Evolutionary conservation across 2,329 filamentous ascomycete genomes (phyloP), one percentile per base, ranked within the genome.

Genomic region (Aspergillus jensenii): DNA sequence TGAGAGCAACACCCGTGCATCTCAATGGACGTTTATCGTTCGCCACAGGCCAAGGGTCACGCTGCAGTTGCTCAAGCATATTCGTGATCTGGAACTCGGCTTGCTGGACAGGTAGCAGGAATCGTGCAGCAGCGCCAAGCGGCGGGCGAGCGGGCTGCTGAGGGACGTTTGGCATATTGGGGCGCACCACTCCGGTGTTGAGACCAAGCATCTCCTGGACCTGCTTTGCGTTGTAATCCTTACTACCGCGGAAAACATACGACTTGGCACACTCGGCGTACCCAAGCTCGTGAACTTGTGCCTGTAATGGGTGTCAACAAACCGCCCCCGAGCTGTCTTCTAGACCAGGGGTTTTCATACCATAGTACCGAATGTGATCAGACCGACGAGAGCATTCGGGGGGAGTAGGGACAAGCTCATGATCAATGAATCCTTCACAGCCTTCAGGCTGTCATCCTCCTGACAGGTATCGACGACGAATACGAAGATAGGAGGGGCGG

Each of bases 181-280:
- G 91, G 64, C 95, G 87, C 62, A 91, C 75, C 37, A 37, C 35
- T 37, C 87, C 86, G 23, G 90, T 82, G 19, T 89, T 84, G 48
- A 88, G 82, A 27, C 93, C 95, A 51, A 99, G 87, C 95, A 99
- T 99, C 72, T 99, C 95, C 76, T 98, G 93, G n/a, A 99, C 92
- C 74, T 98, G 93, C 79, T 98, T 98, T 54, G 93, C 90, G n/a
- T 88, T 84, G 76, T 99, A 99, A 71, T 99, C 95, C 81, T 98
- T 99, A 82, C 88, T 97, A 40, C 95, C 95, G 56, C 93, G 87
- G 83, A 99, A 99, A 43, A 99, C 95, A 70, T 97, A 99, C 6
- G 93, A 97, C 78, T 98, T 99, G 64, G 95, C 91, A 77, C 95
- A 99, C 77, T 98, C 95, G 55, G 90, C 93, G 73, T 99, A 99